phyloP scores from a whole-genome alignment of 495 filamentous ascomycete species.

The Extremus antarcticus region DNA sequence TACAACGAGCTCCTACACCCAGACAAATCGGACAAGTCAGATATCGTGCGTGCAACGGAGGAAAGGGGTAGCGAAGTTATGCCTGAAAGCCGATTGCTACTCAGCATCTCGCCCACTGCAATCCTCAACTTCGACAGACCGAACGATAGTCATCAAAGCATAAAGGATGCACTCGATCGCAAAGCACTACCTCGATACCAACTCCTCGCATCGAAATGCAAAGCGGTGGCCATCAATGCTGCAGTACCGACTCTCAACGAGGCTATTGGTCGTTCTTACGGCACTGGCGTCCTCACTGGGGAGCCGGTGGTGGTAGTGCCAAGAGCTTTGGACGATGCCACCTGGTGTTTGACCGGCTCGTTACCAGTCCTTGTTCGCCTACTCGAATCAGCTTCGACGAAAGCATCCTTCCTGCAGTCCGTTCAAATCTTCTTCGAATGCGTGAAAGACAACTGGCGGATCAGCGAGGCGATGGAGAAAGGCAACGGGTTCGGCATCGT shows the following conservation, averaged over 20 bases:
- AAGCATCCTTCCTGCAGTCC: conserved; percentile 58
- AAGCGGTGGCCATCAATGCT: conserved; percentile 75
- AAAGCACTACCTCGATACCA: conserved; percentile 24
- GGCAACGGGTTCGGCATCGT: conserved; percentile 92
- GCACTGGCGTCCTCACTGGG: conserved; percentile 70
- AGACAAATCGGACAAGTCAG: conserved; percentile 82
- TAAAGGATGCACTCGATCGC: conserved; percentile 63
- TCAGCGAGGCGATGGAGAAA: conserved; percentile 95
- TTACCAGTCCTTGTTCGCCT: conserved; percentile 74
- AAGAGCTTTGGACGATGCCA: conserved; percentile 77
- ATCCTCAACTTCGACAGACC: conserved; percentile 66
- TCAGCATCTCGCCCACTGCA: conserved; percentile 70
- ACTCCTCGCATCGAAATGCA: conserved; percentile 51
- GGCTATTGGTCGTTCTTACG: conserved; percentile 64
- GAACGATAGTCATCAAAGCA: conserved; percentile 55
- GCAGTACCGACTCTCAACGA: conserved; percentile 84
- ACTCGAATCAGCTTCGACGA: conserved; percentile 61
- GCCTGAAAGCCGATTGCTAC: conserved; percentile 68
- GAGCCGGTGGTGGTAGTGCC: conserved; percentile 73
- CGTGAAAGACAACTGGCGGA: conserved; percentile 83
- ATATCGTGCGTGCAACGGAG: conserved; percentile 79
- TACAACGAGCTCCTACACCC: conserved; percentile 86
- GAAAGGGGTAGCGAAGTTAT: conserved; percentile 69
- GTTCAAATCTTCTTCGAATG: conserved; percentile 75
- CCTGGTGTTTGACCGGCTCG: conserved; percentile 83